Base-by-base conservation (phyloP, 2,329 filamentous ascomycete species). In the Dactylellina parvicollis region DNA sequence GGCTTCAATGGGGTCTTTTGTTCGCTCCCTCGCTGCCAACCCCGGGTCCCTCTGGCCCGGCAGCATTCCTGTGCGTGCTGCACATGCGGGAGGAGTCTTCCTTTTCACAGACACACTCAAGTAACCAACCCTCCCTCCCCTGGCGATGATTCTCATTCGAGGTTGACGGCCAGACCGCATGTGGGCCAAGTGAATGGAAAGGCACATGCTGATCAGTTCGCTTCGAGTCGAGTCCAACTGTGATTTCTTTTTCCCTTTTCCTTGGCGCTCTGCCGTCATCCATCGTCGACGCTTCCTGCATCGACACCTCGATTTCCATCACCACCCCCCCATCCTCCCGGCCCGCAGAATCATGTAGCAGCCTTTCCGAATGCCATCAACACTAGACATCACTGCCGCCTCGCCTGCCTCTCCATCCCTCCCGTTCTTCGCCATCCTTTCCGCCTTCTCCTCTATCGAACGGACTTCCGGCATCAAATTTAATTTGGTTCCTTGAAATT, bases 261-360 rank as follows among this genome's bases (percentile, higher is more conserved):
- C 44, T 50, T 50, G 47, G 47, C 40, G 40, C 20, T 44, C 40
- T 44, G 40, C 40, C 40, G 40, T 44, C 40, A 44, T 44, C 34
- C 34, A 38, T 38, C 34, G 34, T 14, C 40, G n/a, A 4, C 12
- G 18, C 4, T 44, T 44, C n/a, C 36, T 40, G 4, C 36, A 40
- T 16, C n/a, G 7, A 40, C n/a, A 5, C 36, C 7, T 40, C 36
- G 7, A 9, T 26, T 14, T n/a, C 18, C 34, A 56, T 20, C 34
- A 30, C 22, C 52, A 40, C 10, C 52, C 9, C 20, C 7, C 22
- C 30, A 32, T 56, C 52, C 20, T 49, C 20, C 24, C 20, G 16
- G 4, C 16, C 2, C 24, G 7, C 20, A 26, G 28, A n/a, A 49
- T 30, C 44, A 49, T 49, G 44, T 49, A 49, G 44, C 44, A n/a